These are phyloP conservation scores for Eucalyptus sp. DNA, from an alignment of 345 rosid genomes.

Conservation along the genomic window DNA sequence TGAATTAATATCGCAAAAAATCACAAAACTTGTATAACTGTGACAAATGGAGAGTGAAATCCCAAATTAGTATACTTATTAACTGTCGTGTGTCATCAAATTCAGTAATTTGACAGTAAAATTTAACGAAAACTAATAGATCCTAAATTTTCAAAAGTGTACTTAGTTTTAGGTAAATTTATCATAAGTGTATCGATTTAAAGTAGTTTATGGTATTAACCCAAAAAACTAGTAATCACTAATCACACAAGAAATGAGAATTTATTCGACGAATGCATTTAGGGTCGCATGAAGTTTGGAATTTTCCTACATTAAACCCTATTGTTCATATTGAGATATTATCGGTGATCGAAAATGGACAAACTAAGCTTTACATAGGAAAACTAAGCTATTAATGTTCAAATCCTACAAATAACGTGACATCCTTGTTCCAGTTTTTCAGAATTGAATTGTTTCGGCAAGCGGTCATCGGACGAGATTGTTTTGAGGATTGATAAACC, in stretches of 20 bases:
- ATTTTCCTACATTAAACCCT: not conserved
- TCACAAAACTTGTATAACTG: fast-evolving
- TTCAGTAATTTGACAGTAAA: fast-evolving
- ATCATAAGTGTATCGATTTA: fast-evolving
- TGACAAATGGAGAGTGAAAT: too few species aligned
- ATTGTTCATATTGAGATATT: not conserved
- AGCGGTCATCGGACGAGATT: fast-evolving
- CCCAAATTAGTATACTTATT: too few species aligned
- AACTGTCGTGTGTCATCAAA: fast-evolving
- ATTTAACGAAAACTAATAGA: fast-evolving
- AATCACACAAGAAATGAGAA: not conserved
- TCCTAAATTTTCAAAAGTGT: fast-evolving
- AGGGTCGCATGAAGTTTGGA: not conserved
- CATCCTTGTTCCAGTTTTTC: too few species aligned
- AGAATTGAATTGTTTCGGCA: fast-evolving
- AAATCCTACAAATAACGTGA: not conserved
- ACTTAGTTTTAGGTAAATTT: fast-evolving
- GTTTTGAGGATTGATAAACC: too few species aligned
- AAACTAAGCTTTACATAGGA: not conserved
- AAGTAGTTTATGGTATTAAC: too few species aligned
- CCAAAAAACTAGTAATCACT: too few species aligned
- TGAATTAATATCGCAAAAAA: too few species aligned
- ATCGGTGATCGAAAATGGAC: not conserved
- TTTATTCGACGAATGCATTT: fast-evolving
- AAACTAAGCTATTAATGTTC: not conserved